Conservation (phyloP, 805 yeast genomes). For the Yamadazyma phyllophila region DNA sequence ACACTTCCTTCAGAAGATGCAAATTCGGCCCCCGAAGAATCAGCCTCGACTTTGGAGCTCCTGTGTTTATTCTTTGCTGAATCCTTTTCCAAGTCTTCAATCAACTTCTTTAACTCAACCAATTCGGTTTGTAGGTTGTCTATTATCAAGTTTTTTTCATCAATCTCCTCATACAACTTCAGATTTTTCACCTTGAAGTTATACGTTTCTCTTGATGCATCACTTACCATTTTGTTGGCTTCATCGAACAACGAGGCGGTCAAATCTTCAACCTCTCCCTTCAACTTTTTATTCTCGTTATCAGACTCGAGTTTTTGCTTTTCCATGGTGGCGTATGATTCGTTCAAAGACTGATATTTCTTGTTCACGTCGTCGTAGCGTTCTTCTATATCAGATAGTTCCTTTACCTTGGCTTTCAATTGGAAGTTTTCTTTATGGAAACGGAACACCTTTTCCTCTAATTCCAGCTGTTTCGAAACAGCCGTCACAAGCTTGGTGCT, state of each 20-base stretch:
- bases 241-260: constrained; percentile 76
- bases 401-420: constrained; percentile 23
- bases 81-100: constrained; percentile 54
- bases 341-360: constrained; percentile 16
- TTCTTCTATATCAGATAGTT: constrained; percentile 23
- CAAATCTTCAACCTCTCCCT: constrained; percentile 76
- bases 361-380: constrained; percentile 31
- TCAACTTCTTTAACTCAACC: constrained; percentile 56
- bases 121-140: constrained; percentile 67
- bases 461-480: constrained; percentile 52
- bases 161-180: constrained; percentile 49
- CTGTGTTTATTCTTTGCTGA: constrained; percentile 14
- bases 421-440: constrained; percentile 36
- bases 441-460: constrained; percentile 48
- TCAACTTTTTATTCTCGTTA: constrained; percentile 55
- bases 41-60: not conserved
- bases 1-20: not conserved
- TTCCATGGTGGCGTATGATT: not conserved
- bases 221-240: constrained; percentile 81
- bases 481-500: constrained; percentile 62
- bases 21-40: constrained; percentile 10
- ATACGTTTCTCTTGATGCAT: constrained; percentile 68
- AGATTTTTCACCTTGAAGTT: constrained; percentile 58
- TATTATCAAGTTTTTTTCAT: constrained; percentile 68
- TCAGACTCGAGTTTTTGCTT: constrained; percentile 49